phyloP scores from a whole-genome alignment of 1,139 yeast genomes.

The Diutina pseudorugosa region DNA sequence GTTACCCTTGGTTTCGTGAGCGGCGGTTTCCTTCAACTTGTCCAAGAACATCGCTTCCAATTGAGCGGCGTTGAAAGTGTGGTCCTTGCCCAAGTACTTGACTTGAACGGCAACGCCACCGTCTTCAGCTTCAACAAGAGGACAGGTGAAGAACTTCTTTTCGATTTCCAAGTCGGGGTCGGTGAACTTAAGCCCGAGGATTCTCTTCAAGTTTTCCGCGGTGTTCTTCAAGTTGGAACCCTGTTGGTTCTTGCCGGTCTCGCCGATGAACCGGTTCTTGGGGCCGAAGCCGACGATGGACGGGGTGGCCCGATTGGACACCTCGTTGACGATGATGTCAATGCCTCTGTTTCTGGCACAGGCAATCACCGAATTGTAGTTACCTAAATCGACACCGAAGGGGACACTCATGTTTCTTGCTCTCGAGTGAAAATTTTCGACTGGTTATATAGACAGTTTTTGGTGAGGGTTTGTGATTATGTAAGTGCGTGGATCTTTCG shows the following conservation, averaged over 20 bases:
- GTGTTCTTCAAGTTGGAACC: constrained; percentile 94
- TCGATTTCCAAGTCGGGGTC: constrained; percentile 78
- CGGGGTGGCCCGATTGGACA: constrained; percentile 95
- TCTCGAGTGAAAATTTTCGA: constrained; percentile 3
- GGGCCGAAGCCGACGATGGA: constrained; percentile 86
- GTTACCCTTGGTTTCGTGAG: constrained; percentile 69
- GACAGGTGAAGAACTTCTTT: constrained; percentile 58
- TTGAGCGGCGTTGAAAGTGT: constrained; percentile 78
- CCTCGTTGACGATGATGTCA: constrained; percentile 96
- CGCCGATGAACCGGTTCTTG: constrained; percentile 88
- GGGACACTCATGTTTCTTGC: constrained; percentile 46
- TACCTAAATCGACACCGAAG: constrained; percentile 98
- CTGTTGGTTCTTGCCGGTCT: constrained; percentile 90
- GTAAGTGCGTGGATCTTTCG: not conserved
- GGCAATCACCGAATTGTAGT: constrained; percentile 84
- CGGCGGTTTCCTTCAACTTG: constrained; percentile 75
- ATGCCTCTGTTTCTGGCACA: constrained; percentile 98
- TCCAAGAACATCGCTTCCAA: constrained; percentile 89
- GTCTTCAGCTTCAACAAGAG: constrained; percentile 54
- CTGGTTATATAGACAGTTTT: not conserved
- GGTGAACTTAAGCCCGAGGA: constrained; percentile 62
- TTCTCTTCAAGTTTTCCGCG: constrained; percentile 84
- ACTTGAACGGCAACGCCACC: constrained; percentile 82
- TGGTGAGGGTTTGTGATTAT: not conserved
- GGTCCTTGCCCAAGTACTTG: constrained; percentile 68